A percentile compares a stretch with the other conserved stretches of the same genome.
phyloP scores from a whole-genome alignment of 2,329 filamentous ascomycete species.

The Trichoderma sp. region DNA sequence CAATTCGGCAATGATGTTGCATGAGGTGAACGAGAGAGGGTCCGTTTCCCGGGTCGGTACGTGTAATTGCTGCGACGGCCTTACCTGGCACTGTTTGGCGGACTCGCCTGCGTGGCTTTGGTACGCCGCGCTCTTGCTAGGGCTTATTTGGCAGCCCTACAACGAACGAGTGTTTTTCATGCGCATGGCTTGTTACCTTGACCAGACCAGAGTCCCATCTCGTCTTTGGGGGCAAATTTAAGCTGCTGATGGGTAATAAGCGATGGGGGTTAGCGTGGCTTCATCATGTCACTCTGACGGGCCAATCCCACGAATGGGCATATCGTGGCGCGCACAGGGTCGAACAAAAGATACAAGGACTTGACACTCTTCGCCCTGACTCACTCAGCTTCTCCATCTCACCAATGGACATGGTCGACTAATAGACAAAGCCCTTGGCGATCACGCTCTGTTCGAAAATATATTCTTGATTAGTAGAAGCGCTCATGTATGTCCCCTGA shows the following conservation, averaged over 20 bases:
- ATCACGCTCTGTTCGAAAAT: background rate
- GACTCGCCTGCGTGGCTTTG: background rate
- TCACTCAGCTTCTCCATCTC: background rate
- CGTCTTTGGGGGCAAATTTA: background rate
- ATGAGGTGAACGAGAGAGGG: background rate
- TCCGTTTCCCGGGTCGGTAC: conserved; percentile 3
- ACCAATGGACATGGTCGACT: background rate
- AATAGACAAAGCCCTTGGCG: background rate
- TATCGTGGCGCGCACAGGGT: background rate
- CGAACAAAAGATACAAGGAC: background rate
- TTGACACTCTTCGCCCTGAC: background rate
- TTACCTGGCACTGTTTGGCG: background rate
- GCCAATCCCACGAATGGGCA: background rate
- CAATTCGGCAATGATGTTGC: conserved; percentile 1
- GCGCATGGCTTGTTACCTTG: background rate
- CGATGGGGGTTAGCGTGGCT: background rate
- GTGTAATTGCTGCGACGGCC: background rate
- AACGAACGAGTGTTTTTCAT: background rate
- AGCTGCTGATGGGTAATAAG: conserved; percentile 1
- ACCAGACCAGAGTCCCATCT: background rate
- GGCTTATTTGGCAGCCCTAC: conserved; percentile 9
- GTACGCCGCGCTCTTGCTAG: background rate
- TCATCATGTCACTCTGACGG: conserved; percentile 17
- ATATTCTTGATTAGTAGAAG: background rate
- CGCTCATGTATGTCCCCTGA: background rate